Conservation (phyloP, 306 rosid species). For the Malus asiatica region DNA sequence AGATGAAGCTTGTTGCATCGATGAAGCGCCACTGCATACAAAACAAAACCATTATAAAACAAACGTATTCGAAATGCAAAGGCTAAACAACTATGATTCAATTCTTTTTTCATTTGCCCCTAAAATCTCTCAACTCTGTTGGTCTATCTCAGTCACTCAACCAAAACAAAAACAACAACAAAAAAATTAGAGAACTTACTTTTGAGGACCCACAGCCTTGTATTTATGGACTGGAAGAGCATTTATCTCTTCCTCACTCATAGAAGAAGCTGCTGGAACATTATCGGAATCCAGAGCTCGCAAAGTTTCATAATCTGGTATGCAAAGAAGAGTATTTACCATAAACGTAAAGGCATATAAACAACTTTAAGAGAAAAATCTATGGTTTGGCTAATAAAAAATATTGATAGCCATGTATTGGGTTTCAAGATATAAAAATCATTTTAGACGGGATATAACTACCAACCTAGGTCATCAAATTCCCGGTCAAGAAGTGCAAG, state of each 20-base stretch:
- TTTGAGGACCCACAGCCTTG: constrained; percentile 61
- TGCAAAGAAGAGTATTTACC: background rate
- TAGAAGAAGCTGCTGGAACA: constrained; percentile 63
- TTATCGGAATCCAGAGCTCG: constrained; percentile 82
- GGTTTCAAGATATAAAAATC: background rate
- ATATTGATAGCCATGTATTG: background rate
- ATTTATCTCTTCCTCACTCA: constrained; percentile 84
- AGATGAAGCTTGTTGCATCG: constrained; percentile 56
- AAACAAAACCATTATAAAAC: constrained; percentile 7
- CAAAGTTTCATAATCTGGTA: constrained; percentile 75
- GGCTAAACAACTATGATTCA: background rate
- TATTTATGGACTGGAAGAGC: constrained; percentile 85
- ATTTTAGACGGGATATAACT: background rate
- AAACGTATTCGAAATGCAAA: background rate
- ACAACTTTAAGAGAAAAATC: background rate
- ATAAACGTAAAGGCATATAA: background rate
- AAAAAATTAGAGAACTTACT: constrained; percentile 29
- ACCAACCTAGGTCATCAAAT: constrained; percentile 83
- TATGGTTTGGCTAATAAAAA: background rate
- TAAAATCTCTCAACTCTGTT: background rate
- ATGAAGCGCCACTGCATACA: constrained; percentile 37
- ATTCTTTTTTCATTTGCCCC: background rate
- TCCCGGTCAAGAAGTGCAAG: constrained; percentile 98
- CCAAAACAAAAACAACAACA: background rate
- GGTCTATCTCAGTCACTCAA: background rate